Percentiles rank a stretch among this genome's conserved stretches.
Evolutionary conservation across 2,329 filamentous ascomycete species (phyloP).

Genomic region (Zalaria obscura): DNA sequence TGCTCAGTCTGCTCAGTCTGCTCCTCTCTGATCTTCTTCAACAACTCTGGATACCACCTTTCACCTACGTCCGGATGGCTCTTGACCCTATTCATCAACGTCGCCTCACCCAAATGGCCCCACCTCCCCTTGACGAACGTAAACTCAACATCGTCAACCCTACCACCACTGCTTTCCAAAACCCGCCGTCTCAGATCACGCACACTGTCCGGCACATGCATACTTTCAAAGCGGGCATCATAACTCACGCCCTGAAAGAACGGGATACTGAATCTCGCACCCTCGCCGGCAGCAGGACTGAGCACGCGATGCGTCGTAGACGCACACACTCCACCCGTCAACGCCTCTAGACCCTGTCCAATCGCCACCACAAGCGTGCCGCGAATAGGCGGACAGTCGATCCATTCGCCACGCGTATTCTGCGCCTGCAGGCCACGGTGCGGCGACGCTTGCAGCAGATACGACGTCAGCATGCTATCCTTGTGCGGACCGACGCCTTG

Average conservation of each 20-base stretch:
- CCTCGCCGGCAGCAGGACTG: constrained; percentile 54
- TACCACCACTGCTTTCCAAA: constrained; percentile 38
- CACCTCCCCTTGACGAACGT: constrained; percentile 60
- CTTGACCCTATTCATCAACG: constrained; percentile 70
- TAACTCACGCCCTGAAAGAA: constrained; percentile 82
- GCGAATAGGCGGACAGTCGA: constrained; percentile 62
- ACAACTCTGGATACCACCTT: constrained; percentile 44
- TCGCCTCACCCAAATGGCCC: constrained; percentile 65
- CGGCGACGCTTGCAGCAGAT: constrained; percentile 64
- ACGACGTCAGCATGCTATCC: constrained; percentile 71
- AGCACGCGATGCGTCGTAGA: constrained; percentile 72
- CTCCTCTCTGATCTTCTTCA: constrained; percentile 26
- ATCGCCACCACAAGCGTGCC: constrained; percentile 78
- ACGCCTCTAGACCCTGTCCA: constrained; percentile 72
- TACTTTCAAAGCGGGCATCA: constrained; percentile 65
- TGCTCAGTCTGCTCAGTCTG: constrained; percentile 12
- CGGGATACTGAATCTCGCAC: constrained; percentile 64
- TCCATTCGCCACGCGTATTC: constrained; percentile 64
- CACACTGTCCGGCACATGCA: constrained; percentile 53
- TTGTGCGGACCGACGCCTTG: constrained; percentile 65
- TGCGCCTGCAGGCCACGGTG: constrained; percentile 72
- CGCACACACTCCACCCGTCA: constrained; percentile 71
- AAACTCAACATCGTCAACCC: constrained; percentile 69
- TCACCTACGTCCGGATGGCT: constrained; percentile 79
- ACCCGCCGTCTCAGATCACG: constrained; percentile 46